Conservation (phyloP, 208 protist genomes). For the Trypanosoma caninum region DNA sequence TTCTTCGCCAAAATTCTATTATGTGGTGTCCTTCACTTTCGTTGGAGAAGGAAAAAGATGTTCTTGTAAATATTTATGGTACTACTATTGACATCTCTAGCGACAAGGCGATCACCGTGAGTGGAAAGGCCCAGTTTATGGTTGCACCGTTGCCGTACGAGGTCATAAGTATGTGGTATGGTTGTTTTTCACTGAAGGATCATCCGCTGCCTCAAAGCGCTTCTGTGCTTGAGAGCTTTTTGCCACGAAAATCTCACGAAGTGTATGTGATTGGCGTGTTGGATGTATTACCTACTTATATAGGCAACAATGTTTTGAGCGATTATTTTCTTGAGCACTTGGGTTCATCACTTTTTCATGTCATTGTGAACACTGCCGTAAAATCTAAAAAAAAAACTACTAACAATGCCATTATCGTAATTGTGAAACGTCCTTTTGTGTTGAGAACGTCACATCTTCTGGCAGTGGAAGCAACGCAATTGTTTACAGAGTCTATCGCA, state of each 20-base stretch:
- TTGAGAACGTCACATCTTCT: constrained; percentile 59
- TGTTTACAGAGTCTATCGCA: constrained; percentile 27
- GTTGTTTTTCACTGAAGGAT: constrained; percentile 67
- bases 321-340: constrained; percentile 59
- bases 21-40: constrained; percentile 75
- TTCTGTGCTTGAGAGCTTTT: constrained; percentile 57
- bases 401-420: constrained; percentile 54
- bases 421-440: constrained; percentile 63
- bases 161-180: constrained; percentile 77
- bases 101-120: constrained; percentile 23
- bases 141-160: constrained; percentile 77
- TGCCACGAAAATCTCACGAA: constrained; percentile 63
- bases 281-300: constrained; percentile 42
- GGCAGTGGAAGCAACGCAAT: constrained; percentile 33
- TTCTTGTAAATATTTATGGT: constrained; percentile 53
- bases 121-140: constrained; percentile 49
- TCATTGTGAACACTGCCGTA: constrained; percentile 44
- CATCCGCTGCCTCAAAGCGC: constrained; percentile 39
- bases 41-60: constrained; percentile 50
- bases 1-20: constrained; percentile 63
- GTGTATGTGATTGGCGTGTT: constrained; percentile 69
- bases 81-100: constrained; percentile 61
- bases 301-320: constrained; percentile 44
- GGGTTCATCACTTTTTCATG: constrained; percentile 39
- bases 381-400: constrained; percentile 33